These are phyloP conservation scores for Tetradesmus obliquus DNA, from an alignment of 139 green algal genomes.

Conservation along the genomic window DNA sequence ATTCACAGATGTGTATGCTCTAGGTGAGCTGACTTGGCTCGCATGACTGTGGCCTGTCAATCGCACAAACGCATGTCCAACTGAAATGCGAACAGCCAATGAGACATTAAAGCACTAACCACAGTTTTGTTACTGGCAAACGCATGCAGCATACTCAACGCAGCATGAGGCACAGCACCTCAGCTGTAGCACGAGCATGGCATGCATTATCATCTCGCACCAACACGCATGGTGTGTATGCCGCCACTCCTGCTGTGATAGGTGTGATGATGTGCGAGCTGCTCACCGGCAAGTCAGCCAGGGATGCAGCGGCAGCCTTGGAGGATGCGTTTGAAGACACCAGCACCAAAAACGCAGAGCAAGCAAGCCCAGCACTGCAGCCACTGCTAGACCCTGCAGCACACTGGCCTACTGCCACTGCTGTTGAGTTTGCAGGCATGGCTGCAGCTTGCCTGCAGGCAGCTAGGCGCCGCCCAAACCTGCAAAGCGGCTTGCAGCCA, in stretches of 20 bases:
- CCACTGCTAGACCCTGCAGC: not conserved
- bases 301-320: not conserved
- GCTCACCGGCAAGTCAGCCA: not conserved
- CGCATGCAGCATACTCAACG: not conserved
- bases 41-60: not conserved
- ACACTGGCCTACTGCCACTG: not conserved
- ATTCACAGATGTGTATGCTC: constrained; percentile 3
- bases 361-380: not conserved
- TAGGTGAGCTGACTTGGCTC: not conserved
- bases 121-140: not conserved
- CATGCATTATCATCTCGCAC: no score
- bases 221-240: not conserved
- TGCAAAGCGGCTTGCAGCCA: not conserved
- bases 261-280: not conserved
- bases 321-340: not conserved
- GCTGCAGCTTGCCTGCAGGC: not conserved
- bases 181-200: no score
- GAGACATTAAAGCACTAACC: not conserved
- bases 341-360: not conserved
- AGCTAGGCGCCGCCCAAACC: not conserved
- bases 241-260: not conserved
- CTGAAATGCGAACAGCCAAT: not conserved
- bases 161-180: not conserved
- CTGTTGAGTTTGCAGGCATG: not conserved
- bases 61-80: not conserved